Conservation (phyloP, 495 filamentous ascomycete species). For the Podospora bellae-mahoneyi region DNA sequence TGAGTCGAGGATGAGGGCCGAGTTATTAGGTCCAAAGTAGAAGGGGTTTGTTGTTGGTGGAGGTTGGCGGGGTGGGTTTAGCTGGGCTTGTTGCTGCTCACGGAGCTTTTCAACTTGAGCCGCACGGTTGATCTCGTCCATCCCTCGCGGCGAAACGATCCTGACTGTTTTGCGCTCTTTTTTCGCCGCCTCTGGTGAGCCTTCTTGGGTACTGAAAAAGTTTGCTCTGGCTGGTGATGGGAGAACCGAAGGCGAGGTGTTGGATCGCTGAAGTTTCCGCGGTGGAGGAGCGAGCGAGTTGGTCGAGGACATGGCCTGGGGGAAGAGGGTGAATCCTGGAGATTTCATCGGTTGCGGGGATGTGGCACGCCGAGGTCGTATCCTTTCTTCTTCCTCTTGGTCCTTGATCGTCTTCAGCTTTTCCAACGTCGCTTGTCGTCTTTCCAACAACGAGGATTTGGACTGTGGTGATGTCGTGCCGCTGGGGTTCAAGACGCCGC, state of each 20-base stretch:
- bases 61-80: conserved; percentile 1
- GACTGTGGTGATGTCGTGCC: conserved; percentile 3
- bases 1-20: conserved; percentile 48
- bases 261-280: conserved; percentile 52
- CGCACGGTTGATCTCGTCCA: conserved; percentile 30
- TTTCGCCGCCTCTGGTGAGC: background rate
- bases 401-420: conserved; percentile 55
- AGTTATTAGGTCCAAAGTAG: conserved; percentile 43
- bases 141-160: conserved; percentile 31
- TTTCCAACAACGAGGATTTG: conserved; percentile 54
- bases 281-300: conserved; percentile 20
- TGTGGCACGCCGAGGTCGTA: conserved; percentile 48
- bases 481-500: conserved; percentile 57
- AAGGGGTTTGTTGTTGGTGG: conserved; percentile 10
- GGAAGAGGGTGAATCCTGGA: conserved; percentile 63
- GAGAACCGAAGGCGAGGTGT: conserved; percentile 54
- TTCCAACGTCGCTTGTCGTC: conserved; percentile 66
- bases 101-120: conserved; percentile 29
- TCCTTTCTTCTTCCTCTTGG: conserved; percentile 30
- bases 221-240: conserved; percentile 41
- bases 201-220: conserved; percentile 25
- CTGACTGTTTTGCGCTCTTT: conserved; percentile 31
- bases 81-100: conserved; percentile 26
- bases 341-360: conserved; percentile 58
- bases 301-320: conserved; percentile 30